A percentile compares a stretch with the other conserved stretches of the same genome.
Conservation (phyloP, 179 eudicot species). For the Carnegiea gigantea region DNA sequence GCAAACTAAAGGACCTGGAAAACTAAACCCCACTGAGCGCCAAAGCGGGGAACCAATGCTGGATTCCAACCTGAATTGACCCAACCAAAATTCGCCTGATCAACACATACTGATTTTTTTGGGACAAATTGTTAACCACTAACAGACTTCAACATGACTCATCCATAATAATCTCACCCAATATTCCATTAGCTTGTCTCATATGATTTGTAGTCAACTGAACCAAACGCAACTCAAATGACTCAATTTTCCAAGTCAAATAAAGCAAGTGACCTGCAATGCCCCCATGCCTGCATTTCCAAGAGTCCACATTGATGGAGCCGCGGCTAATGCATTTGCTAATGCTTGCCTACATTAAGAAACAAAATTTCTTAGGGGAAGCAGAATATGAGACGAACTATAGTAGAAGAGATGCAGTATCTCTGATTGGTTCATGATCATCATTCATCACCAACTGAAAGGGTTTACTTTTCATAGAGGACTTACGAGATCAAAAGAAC, state of each 20-base stretch:
- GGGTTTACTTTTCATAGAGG: not conserved
- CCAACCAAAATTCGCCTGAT: too few species aligned
- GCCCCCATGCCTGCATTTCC: constrained; percentile 99
- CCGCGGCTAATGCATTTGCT: constrained; percentile 90
- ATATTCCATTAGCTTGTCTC: not conserved
- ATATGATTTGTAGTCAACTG: not conserved
- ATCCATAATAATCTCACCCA: not conserved
- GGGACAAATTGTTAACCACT: too few species aligned
- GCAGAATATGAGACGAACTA: not conserved
- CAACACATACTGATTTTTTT: too few species aligned
- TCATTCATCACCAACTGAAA: not conserved
- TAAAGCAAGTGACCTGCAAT: constrained; percentile 60
- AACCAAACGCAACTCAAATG: not conserved
- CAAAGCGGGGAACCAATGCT: too few species aligned
- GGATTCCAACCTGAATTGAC: too few species aligned
- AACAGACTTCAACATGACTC: too few species aligned
- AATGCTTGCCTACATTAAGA: constrained; percentile 64
- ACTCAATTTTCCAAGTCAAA: not conserved
- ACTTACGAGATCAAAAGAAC: constrained; percentile 3
- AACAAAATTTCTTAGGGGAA: not conserved
- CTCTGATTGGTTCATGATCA: not conserved
- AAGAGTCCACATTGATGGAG: constrained; percentile 98
- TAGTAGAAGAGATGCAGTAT: not conserved
- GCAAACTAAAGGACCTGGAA: too few species aligned
- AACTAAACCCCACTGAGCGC: too few species aligned